These are phyloP conservation scores for Hydnum rufescens DNA, from an alignment of 768 basidiomycete species.

Conservation along the genomic window DNA sequence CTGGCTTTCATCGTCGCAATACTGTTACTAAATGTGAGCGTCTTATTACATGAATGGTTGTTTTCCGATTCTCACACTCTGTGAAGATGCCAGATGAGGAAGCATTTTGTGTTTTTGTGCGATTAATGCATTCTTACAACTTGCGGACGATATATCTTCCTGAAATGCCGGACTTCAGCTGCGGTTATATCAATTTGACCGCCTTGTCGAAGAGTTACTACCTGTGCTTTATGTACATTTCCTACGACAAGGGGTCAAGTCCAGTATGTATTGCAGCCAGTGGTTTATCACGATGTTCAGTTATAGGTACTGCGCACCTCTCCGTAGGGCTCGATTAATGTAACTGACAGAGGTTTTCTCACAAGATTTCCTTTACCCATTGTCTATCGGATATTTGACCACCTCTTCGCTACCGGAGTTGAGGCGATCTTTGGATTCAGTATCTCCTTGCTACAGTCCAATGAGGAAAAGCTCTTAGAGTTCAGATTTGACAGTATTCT, in stretches of 20 bases:
- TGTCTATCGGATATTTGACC: slow-evolving; percentile 93
- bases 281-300: slow-evolving; percentile 98
- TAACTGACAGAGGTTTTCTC: slow-evolving; percentile 2
- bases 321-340: neutral
- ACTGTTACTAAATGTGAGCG: slow-evolving; percentile 65
- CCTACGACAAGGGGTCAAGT: slow-evolving; percentile 82
- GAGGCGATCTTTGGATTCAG: slow-evolving; percentile 96
- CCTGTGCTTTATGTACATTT: slow-evolving; percentile 90
- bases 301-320: slow-evolving; percentile 38
- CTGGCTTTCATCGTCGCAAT: slow-evolving; percentile 92
- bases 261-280: slow-evolving; percentile 95
- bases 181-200: slow-evolving; percentile 82
- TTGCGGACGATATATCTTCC: slow-evolving; percentile 93
- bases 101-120: slow-evolving; percentile 85
- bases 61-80: neutral
- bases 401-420: slow-evolving; percentile 87
- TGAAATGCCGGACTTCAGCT: slow-evolving; percentile 93
- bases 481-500: slow-evolving; percentile 88
- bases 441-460: slow-evolving; percentile 66
- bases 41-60: slow-evolving; percentile 1
- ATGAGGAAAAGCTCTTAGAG: slow-evolving; percentile 55
- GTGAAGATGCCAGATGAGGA: slow-evolving; percentile 97
- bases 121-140: slow-evolving; percentile 93
- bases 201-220: slow-evolving; percentile 76
- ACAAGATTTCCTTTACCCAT: slow-evolving; percentile 78